A percentile compares a stretch with the other conserved stretches of the same genome.
Conservation (phyloP, 2,329 filamentous ascomycete species). For the Aplosporella prunicola region DNA sequence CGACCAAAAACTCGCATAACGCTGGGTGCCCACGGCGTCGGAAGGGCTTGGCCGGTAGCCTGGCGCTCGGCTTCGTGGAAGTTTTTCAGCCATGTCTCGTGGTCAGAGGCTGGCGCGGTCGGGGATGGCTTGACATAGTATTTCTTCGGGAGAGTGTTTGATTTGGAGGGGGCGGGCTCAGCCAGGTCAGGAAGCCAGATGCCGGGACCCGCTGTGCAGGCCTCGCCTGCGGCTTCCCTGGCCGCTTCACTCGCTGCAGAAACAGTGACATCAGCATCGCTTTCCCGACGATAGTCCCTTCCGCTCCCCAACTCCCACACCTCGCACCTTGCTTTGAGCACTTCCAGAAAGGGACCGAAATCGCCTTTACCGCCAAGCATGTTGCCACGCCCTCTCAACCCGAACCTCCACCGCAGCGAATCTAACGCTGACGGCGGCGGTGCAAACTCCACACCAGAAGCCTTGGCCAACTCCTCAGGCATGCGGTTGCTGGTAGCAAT, state of each 20-base stretch:
- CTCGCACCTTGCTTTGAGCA: constrained; percentile 68
- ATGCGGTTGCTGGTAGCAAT: constrained; percentile 75
- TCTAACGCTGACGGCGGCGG: constrained; percentile 44
- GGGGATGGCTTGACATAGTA: constrained; percentile 25
- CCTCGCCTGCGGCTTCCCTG: no score
- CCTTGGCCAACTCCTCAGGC: constrained; percentile 71
- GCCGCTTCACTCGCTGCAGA: neutral
- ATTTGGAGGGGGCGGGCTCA: no score
- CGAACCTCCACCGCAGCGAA: constrained; percentile 42
- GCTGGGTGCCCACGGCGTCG: constrained; percentile 35
- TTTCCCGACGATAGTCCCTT: constrained; percentile 57
- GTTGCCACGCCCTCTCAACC: constrained; percentile 26
- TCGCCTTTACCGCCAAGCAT: constrained; percentile 45
- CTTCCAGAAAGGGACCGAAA: constrained; percentile 66
- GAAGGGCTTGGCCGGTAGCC: constrained; percentile 3
- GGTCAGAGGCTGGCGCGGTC: constrained; percentile 9
- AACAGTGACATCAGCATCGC: constrained; percentile 20
- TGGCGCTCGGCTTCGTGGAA: constrained; percentile 2
- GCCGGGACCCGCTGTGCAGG: neutral
- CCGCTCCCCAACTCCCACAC: constrained; percentile 76
- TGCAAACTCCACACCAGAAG: constrained; percentile 59
- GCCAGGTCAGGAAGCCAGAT: neutral
- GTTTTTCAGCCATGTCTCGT: constrained; percentile 3
- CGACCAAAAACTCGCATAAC: constrained; percentile 54
- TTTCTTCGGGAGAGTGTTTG: constrained; percentile 24